Base-by-base conservation (phyloP, 768 basidiomycete species). In the Steccherinum ochraceum region DNA sequence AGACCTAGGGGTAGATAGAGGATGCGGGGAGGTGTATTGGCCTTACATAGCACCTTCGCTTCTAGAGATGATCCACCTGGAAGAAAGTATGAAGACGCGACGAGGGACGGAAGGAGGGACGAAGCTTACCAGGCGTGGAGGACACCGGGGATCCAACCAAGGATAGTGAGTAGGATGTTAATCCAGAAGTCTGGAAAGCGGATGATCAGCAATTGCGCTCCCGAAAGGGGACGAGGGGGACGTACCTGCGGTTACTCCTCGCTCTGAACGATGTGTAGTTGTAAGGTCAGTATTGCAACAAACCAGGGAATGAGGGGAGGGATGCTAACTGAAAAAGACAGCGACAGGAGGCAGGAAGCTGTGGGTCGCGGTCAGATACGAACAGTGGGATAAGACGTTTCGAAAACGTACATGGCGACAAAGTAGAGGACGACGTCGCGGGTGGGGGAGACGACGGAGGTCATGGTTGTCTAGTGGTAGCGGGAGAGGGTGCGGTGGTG, bases 61-160 rank as follows among this genome's bases (percentile, higher is more conserved):
- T 39, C 60, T 53, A 0, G 62, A 62, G 53, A 69, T 68, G 48
- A 69, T 63, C 24, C 49, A 69, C 66, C 67, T 69, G 24, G 12
- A 16, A n/a, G n/a, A 18, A 35, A 7, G 30, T 16, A 7, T 35
- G n/a, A 1, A 23, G 27, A 45, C 44, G 43, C 53, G 3, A 50
- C 16, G 19, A 3, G 4, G 7, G 20, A 40, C 16, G 7, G 12
- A 1, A 20, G 10, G 24, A 5, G n/a, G n/a, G 7, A 16, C 3
- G 19, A 13, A 2, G 51, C 57, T 20, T 52, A 75, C 72, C 69
- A 73, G 25, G 73, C 71, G 35, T 75, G 72, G 18, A 74, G 47
- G n/a, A 69, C 59, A 40, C 71, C 73, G 3, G 73, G 74, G 19
- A 75, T 69, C 72, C 72, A 76, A 10, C 69, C 74, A 10, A 76